These are phyloP conservation scores for Hericium rajendrae DNA, from an alignment of 768 basidiomycete species.

Conservation along the genomic window DNA sequence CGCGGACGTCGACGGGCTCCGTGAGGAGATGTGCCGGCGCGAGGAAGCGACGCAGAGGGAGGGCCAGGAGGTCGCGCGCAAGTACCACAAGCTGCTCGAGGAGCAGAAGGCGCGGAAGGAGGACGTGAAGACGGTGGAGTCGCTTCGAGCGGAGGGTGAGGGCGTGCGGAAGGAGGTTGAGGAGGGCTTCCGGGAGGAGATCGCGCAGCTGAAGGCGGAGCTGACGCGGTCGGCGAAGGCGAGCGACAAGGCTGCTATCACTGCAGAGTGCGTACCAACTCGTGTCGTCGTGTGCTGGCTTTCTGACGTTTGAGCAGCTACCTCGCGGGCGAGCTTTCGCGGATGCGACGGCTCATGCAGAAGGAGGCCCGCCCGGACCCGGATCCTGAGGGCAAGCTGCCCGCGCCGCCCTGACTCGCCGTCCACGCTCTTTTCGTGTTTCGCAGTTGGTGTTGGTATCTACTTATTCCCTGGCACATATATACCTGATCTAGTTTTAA, in stretches of 20 bases:
- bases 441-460: neutral
- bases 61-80: constrained; percentile 56
- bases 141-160: constrained; percentile 39
- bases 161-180: constrained; percentile 48
- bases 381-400: neutral
- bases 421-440: neutral
- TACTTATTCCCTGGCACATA: neutral
- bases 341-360: constrained; percentile 68
- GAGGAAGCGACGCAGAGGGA: constrained; percentile 64
- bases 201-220: constrained; percentile 40
- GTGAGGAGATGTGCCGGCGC: constrained; percentile 64
- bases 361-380: constrained; percentile 25
- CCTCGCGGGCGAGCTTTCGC: constrained; percentile 53
- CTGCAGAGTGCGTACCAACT: constrained; percentile 44
- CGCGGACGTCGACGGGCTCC: constrained; percentile 57
- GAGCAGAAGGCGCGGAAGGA: constrained; percentile 48
- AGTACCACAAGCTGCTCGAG: constrained; percentile 57
- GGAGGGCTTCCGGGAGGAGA: constrained; percentile 48
- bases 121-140: constrained; percentile 36
- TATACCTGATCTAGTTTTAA: neutral
- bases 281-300: constrained; percentile 5
- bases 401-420: neutral
- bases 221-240: constrained; percentile 45
- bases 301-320: constrained; percentile 27
- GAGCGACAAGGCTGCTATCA: constrained; percentile 47